These are phyloP conservation scores for Phellopilus nigrolimitatus DNA, from an alignment of 1,284 basidiomycete genomes.

Conservation along the genomic window DNA sequence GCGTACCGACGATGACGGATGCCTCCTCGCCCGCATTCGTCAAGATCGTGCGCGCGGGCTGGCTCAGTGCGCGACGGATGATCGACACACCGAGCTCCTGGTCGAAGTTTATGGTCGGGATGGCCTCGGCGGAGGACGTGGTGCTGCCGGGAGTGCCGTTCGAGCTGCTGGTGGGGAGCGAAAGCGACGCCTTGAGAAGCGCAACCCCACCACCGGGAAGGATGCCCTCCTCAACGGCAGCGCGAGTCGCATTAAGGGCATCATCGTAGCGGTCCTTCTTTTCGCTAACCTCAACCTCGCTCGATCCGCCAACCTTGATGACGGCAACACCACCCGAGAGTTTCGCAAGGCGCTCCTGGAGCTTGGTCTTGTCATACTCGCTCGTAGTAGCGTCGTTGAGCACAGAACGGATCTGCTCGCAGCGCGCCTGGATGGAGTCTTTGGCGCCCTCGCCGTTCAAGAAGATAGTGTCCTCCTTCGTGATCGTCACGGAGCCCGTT, in stretches of 20 bases:
- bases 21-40: constrained; percentile 95
- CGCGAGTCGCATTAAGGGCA: constrained; percentile 94
- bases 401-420: constrained; percentile 91
- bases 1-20: constrained; percentile 86
- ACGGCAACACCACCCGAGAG: constrained; percentile 94
- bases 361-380: constrained; percentile 93
- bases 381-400: constrained; percentile 82
- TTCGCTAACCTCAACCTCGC: constrained; percentile 96
- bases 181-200: constrained; percentile 83
- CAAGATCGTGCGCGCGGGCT: constrained; percentile 86
- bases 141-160: constrained; percentile 35
- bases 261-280: constrained; percentile 99
- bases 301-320: constrained; percentile 94
- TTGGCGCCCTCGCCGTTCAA: constrained; percentile 92
- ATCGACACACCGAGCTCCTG: constrained; percentile 95
- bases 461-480: constrained; percentile 98
- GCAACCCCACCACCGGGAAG: constrained; percentile 95
- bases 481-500: constrained; percentile 90
- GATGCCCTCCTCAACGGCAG: constrained; percentile 97
- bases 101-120: constrained; percentile 92
- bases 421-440: constrained; percentile 80
- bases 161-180: constrained; percentile 61
- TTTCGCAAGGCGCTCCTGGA: constrained; percentile 97
- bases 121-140: constrained; percentile 52
- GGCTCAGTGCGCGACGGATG: constrained; percentile 83